Percentiles rank a stretch among this genome's conserved stretches.
Evolutionary conservation across 371 early-diverging fungal genomes (phyloP).

Genomic region (Mucor lusitanicus): DNA sequence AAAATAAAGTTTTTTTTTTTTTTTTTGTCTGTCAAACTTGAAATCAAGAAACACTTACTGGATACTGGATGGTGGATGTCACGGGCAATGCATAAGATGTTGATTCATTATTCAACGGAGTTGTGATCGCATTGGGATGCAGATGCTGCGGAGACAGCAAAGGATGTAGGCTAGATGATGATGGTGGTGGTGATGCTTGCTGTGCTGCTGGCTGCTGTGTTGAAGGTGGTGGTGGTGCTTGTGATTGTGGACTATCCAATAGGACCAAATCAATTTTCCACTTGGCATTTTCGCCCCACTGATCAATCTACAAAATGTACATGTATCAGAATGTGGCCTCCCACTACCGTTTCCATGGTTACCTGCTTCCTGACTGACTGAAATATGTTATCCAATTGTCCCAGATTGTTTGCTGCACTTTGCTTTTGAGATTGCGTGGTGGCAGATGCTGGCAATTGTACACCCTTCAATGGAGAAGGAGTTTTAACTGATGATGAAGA

Average conservation of each 20-base stretch:
- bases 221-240: background rate
- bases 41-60: slow-evolving; percentile 18
- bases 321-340: background rate
- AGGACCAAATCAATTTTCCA: slow-evolving; percentile 41
- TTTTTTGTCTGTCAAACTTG: background rate
- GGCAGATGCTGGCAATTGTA: background rate
- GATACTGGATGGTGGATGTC: slow-evolving; percentile 24
- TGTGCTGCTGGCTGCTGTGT: background rate
- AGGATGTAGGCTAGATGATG: slow-evolving; percentile 13
- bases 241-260: slow-evolving; percentile 27
- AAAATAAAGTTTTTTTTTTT: background rate
- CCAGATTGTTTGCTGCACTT: slow-evolving; percentile 4
- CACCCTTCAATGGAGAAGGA: slow-evolving; percentile 12
- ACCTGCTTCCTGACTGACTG: slow-evolving; percentile 28
- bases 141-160: slow-evolving; percentile 27
- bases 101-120: slow-evolving; percentile 14
- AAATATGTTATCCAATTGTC: slow-evolving; percentile 26
- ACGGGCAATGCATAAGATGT: slow-evolving; percentile 12
- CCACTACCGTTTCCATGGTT: background rate
- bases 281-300: slow-evolving; percentile 43
- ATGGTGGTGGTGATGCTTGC: background rate
- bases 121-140: slow-evolving; percentile 23
- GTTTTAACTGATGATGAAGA: slow-evolving; percentile 20
- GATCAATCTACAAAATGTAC: slow-evolving; percentile 22
- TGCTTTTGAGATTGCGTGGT: background rate